These are phyloP conservation scores for Aspergillus asperescens DNA, from an alignment of 495 filamentous ascomycete genomes.

Conservation along the genomic window DNA sequence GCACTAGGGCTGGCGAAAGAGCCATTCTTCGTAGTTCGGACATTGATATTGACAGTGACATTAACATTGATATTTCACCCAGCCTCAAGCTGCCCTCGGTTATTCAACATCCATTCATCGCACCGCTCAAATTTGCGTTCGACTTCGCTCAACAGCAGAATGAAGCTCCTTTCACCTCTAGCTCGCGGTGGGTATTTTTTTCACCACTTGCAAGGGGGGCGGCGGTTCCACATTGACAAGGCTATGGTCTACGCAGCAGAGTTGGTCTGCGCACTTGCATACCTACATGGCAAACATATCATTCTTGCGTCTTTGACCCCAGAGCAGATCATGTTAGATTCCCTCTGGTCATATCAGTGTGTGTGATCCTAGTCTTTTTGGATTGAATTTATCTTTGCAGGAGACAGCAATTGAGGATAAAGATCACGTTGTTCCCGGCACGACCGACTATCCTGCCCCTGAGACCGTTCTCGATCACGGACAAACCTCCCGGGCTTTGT, in stretches of 20 bases:
- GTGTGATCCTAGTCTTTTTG: constrained; percentile 5
- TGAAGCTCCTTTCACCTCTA: too few relatives aligned
- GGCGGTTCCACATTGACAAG: constrained; percentile 4
- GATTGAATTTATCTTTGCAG: not conserved
- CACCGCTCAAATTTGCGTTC: too few relatives aligned
- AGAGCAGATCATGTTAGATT: constrained; percentile 7
- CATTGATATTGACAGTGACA: too few relatives aligned
- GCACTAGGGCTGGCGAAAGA: too few relatives aligned
- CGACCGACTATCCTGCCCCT: not conserved
- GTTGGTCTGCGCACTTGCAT: constrained; percentile 10
- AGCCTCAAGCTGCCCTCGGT: too few relatives aligned
- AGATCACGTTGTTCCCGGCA: not conserved
- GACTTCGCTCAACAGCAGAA: too few relatives aligned
- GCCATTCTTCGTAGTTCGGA: too few relatives aligned
- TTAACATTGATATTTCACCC: too few relatives aligned
- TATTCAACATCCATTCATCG: too few relatives aligned
- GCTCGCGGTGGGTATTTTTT: too few relatives aligned
- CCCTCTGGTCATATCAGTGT: constrained; percentile 8
- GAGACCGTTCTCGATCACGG: not conserved
- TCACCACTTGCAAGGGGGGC: too few relatives aligned
- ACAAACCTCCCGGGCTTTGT: not conserved
- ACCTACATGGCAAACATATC: constrained; percentile 8
- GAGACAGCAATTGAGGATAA: too few relatives aligned
- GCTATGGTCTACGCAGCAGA: constrained; percentile 8
- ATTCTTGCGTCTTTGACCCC: not conserved